Base-by-base conservation (phyloP, 352 stramenopile genomes). In the Globisporangium heterothallicum region DNA sequence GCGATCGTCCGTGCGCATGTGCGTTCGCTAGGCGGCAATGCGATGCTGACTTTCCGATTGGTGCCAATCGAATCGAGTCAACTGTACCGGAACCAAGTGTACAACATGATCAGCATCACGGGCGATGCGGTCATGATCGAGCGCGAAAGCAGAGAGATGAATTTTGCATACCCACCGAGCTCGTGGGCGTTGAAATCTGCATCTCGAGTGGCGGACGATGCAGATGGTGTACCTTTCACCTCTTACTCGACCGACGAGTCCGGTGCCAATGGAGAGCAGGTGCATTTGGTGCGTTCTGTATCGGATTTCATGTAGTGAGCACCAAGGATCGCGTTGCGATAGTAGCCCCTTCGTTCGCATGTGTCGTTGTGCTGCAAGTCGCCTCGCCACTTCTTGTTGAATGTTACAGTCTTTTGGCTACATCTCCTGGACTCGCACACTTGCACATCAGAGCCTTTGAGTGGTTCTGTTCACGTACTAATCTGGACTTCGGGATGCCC, bases 91-190 rank as follows among this genome's bases (percentile, higher is more conserved):
- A 95, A 95, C 59, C 84, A 93, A 59, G 83, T 94, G 49, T 95
- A 95, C 81, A 94, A 94, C 65, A 94, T 95, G 82, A 93, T 95
- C 45, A 93, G 80, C 51, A 88, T 95, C 59, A 94, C 82, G 2
- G 86, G 86, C 5, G 85, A 94, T 56, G 78, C 82, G 8, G 83
- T 89, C 22, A 89, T 90, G 75, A 77, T 91, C 24, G 74, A 85
- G 54, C 73, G 79, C 22, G 66, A 91, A 38, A 47, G 36, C 19
- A 53, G 45, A 46, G 66, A 78, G 42, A 48, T 59, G 42, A 66
- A 68, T 41, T 60, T 64, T 19, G 51, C 50, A 12, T 78, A 61
- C 24, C 59, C 56, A 6, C 53, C 61, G 6, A 66, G 62, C 14
- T 52, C 53, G 7, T 75, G 66, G 64, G 56, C 56, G 13, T 57